Evolutionary conservation across 2,329 filamentous ascomycete species (phyloP), one percentile per base, ranked within the genome.

Genomic region (Aspergillus proliferans): DNA sequence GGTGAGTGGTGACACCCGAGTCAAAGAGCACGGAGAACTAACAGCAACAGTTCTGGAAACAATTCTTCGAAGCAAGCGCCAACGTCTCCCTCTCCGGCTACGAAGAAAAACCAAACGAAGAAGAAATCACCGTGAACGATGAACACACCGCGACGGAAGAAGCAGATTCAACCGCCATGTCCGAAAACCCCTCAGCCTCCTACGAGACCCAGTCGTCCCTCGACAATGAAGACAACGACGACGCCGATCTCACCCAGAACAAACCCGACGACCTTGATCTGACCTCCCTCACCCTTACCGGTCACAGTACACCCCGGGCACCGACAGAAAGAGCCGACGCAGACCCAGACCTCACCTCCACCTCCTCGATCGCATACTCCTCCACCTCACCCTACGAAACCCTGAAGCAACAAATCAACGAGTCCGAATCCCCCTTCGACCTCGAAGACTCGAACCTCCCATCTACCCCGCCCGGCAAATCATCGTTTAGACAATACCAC

Each of bases 41-140:
- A 51, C 40, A 36, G n/a, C 9, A 44, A 15, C 63, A 94, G 87
- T 98, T 98, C 72, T 98, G 93, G 93, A 98, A 98, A 72, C 91
- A 97, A 75, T 98, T 98, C 76, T 98, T 98, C 71, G 93, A 98
- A 73, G 90, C 93, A 33, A 95, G 91, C 43, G 93, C 93, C 66
- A 97, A 98, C 63, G 92, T 98, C 22, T 95, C 92, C 9, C 80
- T 98, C 9, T 95, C 90, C 0, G 90, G 91, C 24, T 96, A 98
- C 69, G 92, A 95, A 65, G 91, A 95, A 64, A 78, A 84, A 19
- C 82, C 82, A 12, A 67, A 69, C 6, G 73, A 76, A 22, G 84
- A 86, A 63, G 61, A 80, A 72, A 66, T 73, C 48, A 76, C 74
- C 1, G 78, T 78, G 0, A 73, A 81, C 49, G 77, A 79, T 39